Evolutionary conservation across 1,284 basidiomycete genomes (phyloP).

Genomic region (Neolentinus lepideus): DNA sequence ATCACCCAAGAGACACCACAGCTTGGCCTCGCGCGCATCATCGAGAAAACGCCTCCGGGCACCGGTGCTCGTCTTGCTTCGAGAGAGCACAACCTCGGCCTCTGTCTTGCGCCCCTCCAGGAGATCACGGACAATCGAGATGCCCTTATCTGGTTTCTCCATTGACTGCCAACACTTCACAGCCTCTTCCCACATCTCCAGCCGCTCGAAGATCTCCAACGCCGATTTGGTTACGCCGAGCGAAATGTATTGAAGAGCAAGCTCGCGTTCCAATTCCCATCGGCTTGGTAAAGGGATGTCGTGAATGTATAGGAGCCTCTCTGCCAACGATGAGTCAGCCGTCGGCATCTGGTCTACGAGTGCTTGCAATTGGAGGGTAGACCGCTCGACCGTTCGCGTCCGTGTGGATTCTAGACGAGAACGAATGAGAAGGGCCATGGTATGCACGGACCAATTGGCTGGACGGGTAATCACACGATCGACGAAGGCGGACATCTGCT

Average conservation of each 20-base stretch:
- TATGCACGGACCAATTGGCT: conserved; percentile 90
- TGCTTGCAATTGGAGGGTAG: conserved; percentile 85
- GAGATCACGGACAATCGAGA: conserved; percentile 76
- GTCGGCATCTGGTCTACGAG: conserved; percentile 94
- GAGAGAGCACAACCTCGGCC: conserved; percentile 63
- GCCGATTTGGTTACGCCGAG: conserved; percentile 86
- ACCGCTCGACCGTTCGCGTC: conserved; percentile 86
- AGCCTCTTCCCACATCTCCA: conserved; percentile 98
- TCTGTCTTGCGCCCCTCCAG: conserved; percentile 80
- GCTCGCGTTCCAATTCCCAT: conserved; percentile 89
- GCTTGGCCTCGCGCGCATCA: conserved; percentile 75
- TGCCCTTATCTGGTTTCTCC: conserved; percentile 72
- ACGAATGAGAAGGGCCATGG: conserved; percentile 87
- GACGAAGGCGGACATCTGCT: conserved; percentile 90
- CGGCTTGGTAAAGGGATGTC: conserved; percentile 75
- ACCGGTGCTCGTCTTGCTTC: conserved; percentile 43
- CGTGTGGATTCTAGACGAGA: conserved; percentile 82
- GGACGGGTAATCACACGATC: conserved; percentile 82
- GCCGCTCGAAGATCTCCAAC: conserved; percentile 83
- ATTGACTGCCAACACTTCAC: conserved; percentile 79
- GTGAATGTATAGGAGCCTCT: conserved; percentile 77
- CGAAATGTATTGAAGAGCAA: conserved; percentile 74
- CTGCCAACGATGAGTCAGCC: conserved; percentile 61
- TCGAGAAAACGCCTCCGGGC: conserved; percentile 48
- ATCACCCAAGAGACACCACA: conserved; percentile 96